Evolutionary conservation across 2,329 filamentous ascomycete genomes (phyloP).

Genomic region (Cryphonectria nitschkei): DNA sequence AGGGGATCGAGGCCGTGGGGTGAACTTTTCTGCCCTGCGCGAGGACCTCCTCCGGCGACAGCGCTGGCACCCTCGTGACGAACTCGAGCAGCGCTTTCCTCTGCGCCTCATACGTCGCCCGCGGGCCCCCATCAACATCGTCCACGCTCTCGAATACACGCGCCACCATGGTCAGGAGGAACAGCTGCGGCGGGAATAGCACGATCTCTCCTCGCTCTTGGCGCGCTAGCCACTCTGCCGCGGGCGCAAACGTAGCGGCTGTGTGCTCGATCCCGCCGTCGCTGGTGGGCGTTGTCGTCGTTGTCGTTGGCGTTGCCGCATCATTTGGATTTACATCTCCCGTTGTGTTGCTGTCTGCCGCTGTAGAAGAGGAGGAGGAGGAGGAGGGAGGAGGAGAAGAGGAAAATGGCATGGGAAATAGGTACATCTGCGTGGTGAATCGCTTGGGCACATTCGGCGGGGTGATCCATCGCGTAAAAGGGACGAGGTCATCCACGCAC

Average conservation of each 20-base stretch:
- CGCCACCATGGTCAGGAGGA: constrained; percentile 65
- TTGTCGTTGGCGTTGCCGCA: constrained; percentile 35
- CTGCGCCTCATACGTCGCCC: constrained; percentile 55
- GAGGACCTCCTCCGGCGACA: constrained; percentile 39
- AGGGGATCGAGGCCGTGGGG: constrained; percentile 51
- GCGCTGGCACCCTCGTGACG: constrained; percentile 38
- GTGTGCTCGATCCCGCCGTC: constrained; percentile 66
- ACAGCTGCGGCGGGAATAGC: constrained; percentile 88
- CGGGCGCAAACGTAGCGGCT: constrained; percentile 75
- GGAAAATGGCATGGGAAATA: constrained; percentile 80
- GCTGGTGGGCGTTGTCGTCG: constrained; percentile 62
- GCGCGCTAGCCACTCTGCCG: constrained; percentile 68
- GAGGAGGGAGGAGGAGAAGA: not conserved
- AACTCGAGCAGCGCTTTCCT: constrained; percentile 58
- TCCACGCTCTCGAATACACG: constrained; percentile 51
- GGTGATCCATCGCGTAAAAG: constrained; percentile 93
- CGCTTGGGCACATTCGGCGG: constrained; percentile 72
- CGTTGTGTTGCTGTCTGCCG: not conserved
- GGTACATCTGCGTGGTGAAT: constrained; percentile 96
- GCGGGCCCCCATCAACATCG: constrained; percentile 52
- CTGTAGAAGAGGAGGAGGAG: too few relatives aligned
- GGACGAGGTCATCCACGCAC: constrained; percentile 63
- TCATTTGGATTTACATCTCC: constrained; percentile 49
- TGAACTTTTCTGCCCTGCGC: constrained; percentile 39
- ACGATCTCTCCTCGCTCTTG: constrained; percentile 71